phyloP scores from a whole-genome alignment of 768 basidiomycete genomes.

The Termitomyces titanicus region DNA sequence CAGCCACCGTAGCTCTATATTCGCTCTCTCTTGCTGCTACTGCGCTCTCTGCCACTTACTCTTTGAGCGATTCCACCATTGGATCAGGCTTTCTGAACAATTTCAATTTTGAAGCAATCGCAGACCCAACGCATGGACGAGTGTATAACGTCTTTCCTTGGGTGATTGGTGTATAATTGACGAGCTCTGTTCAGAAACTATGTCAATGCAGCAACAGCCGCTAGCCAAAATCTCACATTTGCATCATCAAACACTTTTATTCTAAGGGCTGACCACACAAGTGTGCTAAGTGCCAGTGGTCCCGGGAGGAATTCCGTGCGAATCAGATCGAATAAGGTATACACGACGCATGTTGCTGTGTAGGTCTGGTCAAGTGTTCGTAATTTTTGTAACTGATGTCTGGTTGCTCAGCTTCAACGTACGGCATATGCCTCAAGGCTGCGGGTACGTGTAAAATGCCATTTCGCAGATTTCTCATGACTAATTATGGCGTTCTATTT shows the following conservation, averaged over 20 bases:
- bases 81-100: slow-evolving; percentile 43
- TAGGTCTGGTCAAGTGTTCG: slow-evolving; percentile 24
- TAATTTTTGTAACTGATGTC: neutral
- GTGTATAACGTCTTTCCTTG: slow-evolving; percentile 38
- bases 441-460: slow-evolving; percentile 31
- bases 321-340: slow-evolving; percentile 46
- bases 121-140: slow-evolving; percentile 60
- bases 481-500: neutral
- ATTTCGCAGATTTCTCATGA: neutral
- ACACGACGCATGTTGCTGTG: slow-evolving; percentile 51
- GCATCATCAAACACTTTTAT: slow-evolving; percentile 46
- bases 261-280: slow-evolving; percentile 48
- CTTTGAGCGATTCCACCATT: slow-evolving; percentile 35
- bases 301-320: slow-evolving; percentile 55
- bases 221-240: slow-evolving; percentile 48
- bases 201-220: slow-evolving; percentile 35
- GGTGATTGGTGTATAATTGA: neutral
- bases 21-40: slow-evolving; percentile 1
- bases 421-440: slow-evolving; percentile 54
- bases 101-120: slow-evolving; percentile 45
- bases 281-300: slow-evolving; percentile 38
- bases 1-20: neutral
- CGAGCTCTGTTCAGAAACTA: slow-evolving; percentile 28
- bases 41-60: slow-evolving; percentile 33
- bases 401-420: slow-evolving; percentile 28